A percentile compares a stretch with the other conserved stretches of the same genome.
These are phyloP conservation scores for Cytospora leucostoma DNA, from an alignment of 2,329 filamentous ascomycete genomes.

Conservation along the genomic window DNA sequence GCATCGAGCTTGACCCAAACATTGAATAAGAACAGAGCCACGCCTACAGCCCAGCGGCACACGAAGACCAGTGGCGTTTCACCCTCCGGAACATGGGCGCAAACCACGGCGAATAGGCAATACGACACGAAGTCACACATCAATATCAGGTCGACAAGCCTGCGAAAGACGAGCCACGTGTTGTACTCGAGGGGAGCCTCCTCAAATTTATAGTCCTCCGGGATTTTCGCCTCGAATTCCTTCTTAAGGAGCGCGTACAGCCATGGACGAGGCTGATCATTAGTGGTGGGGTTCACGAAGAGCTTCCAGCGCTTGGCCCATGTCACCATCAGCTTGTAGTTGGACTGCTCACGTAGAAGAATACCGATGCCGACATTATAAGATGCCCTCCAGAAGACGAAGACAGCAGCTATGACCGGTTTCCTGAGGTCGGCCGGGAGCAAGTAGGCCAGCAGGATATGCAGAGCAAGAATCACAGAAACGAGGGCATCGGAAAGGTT, in stretches of 20 bases:
- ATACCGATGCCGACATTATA: conserved; percentile 96
- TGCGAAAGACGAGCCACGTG: conserved; percentile 95
- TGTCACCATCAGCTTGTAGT: conserved; percentile 79
- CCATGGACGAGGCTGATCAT: conserved; percentile 78
- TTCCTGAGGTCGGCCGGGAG: conserved; percentile 71
- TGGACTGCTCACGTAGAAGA: conserved; percentile 85
- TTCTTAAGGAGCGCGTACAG: conserved; percentile 82
- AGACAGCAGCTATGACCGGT: conserved; percentile 78
- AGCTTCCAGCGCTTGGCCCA: conserved; percentile 87
- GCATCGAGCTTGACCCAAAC: conserved; percentile 98
- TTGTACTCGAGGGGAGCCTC: conserved; percentile 96
- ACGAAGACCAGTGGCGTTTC: conserved; percentile 70
- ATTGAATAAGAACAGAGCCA: conserved; percentile 85
- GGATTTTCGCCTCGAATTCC: conserved; percentile 93
- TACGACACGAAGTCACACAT: conserved; percentile 99
- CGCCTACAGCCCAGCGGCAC: conserved; percentile 76
- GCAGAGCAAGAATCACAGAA: conserved; percentile 72
- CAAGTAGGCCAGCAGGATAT: conserved; percentile 72
- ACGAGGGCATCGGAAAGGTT: conserved; percentile 86
- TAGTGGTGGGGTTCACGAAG: conserved; percentile 81
- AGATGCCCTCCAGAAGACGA: conserved; percentile 86
- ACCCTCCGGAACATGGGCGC: conserved; percentile 70
- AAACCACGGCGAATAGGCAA: conserved; percentile 91
- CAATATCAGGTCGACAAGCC: conserved; percentile 92
- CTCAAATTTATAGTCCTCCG: conserved; percentile 90